Conservation (phyloP, 1,284 basidiomycete genomes). For the Sphaerobolus stellatus region DNA sequence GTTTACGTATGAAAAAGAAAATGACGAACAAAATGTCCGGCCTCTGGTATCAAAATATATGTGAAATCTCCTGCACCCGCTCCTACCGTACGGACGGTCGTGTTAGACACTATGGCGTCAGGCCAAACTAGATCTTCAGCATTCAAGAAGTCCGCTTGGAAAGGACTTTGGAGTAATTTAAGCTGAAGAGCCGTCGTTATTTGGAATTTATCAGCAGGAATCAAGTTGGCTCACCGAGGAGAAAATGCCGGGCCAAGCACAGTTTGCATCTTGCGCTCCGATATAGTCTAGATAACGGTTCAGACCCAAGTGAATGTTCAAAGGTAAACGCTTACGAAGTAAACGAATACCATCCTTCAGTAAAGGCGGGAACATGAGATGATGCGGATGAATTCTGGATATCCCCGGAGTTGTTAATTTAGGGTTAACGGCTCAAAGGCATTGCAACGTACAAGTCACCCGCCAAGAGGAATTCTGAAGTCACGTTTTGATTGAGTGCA, state of each 20-base stretch:
- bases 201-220: no score
- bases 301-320: not conserved
- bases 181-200: no score
- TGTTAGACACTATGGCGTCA: conserved; percentile 16
- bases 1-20: no score
- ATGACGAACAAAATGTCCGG: conserved; percentile 30
- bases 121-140: conserved; percentile 30
- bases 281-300: conserved; percentile 26
- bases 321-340: conserved; percentile 24
- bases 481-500: conserved; percentile 18
- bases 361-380: conserved; percentile 29
- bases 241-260: conserved; percentile 30
- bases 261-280: conserved; percentile 32
- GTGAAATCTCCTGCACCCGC: conserved; percentile 30
- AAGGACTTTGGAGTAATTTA: conserved; percentile 26
- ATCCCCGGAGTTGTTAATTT: not conserved
- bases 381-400: conserved; percentile 24
- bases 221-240: conserved; percentile 18
- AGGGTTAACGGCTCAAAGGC: not conserved
- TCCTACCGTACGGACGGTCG: conserved; percentile 30
- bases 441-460: conserved; percentile 28
- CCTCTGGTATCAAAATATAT: conserved; percentile 19
- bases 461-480: conserved; percentile 19
- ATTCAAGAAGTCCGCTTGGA: conserved; percentile 27
- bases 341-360: conserved; percentile 29